Base-by-base conservation (phyloP, 768 basidiomycete genomes). In the Dacryopinax spathularia region DNA sequence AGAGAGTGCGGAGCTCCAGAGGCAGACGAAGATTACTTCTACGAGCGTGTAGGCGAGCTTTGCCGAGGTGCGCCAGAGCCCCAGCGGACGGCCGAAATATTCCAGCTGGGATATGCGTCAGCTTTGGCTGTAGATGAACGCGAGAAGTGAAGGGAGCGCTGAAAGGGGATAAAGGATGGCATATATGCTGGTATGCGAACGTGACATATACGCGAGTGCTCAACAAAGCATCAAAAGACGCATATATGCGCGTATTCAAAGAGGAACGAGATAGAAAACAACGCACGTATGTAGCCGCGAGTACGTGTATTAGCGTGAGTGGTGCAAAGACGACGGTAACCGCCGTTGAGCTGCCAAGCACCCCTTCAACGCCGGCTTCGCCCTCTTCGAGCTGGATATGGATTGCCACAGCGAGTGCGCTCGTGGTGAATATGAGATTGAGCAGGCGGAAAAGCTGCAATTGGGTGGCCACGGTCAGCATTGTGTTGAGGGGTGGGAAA, bases 1-100 rank as follows among this genome's bases (percentile, higher is more conserved):
- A 18, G 90, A 89, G 62, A 94, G 80, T 16, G 88, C 85, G 33
- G 90, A 88, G 64, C 89, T 91, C 91, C 91, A 95, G n/a, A 87
- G 83, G 74, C 91, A 94, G 68, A 92, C 91, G 72, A 91, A 92
- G 62, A 91, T 78, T 44, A 92, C 87, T 77, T 95, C 93, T 48
- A 84, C 81, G 33, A 94, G 81, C 6, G 91, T 94, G 70, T 93
- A 86, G 1, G 87, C 83, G 35, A 93, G 81, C 74, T 94, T 94
- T 60, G 79, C 84, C 33, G 89, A 90, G 33, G 92, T 91, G 61
- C 82, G 80, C 93, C 93, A 95, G 33, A 95, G 77, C n/a, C 92
- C 93, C 25, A 95, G 77, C 5, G 93, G 92, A 34, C 87, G 84
- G 37, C 92, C 88, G 70, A 93, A 93, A 75, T 96, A 96, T 75